Base-by-base conservation (phyloP, 164 flowering plant genomes). In the Nymphaea colorata region DNA sequence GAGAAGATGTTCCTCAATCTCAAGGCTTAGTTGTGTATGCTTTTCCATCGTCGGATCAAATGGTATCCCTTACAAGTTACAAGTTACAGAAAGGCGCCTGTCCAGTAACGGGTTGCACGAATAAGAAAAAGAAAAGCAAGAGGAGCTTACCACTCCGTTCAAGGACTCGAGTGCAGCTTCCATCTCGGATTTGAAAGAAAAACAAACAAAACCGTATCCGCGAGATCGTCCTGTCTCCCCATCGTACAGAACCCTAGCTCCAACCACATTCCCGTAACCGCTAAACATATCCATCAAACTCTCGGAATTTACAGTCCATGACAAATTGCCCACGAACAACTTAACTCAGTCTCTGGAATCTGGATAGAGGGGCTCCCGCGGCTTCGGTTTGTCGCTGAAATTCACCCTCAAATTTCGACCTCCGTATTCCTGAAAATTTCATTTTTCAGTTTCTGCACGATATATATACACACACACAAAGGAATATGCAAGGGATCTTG, bases 351-450 rank as follows among this genome's bases (percentile, higher is more conserved):
- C 36, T 25, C 36, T 25, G 36, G 36, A 25, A 0, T 25, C 36
- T 25, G 36, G 36, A 25, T 25, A 25, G 36, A 25, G 36, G 18
- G 67, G 57, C 41, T 70, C 64, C 41, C 36, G 36, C 72, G 69
- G 68, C 61, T 73, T 64, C 66, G 67, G 59, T 55, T 55, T 59
- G 59, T 62, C 69, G 5, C 81, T 69, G 67, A 68, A 71, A 57
- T 71, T 78, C 16, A 83, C 79, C 51, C 84, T 67, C 73, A 83
- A 57, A 68, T 83, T 83, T 41, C 87, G 78, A 15, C 84, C 87
- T 59, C 69, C 79, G 51, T 80, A 70, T 61, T 81, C 87, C 87
- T 83, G 86, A 25, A 25, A 25, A 25, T 25, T 25, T 25, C 36
- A 1, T 25, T 25, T 25, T 25, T 25, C 36, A 25, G 36, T 25